These are phyloP conservation scores for Dactylellina sp. DNA, from an alignment of 2,329 filamentous ascomycete genomes.

Conservation along the genomic window DNA sequence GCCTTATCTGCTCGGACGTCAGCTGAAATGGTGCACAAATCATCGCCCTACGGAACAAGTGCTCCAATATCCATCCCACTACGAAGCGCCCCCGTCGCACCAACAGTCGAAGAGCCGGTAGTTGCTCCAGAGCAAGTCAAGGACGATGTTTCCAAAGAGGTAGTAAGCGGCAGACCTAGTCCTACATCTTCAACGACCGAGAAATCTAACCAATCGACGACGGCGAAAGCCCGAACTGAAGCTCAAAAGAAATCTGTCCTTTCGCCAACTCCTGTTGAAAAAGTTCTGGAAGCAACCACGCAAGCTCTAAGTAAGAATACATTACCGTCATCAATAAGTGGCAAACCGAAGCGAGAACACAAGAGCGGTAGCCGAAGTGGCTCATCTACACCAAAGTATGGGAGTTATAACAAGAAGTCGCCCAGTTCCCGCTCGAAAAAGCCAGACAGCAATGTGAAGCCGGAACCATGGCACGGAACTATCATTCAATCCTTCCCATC, in stretches of 20 bases:
- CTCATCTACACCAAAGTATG: conserved; percentile 52
- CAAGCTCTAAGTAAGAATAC: conserved; percentile 54
- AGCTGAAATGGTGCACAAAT: conserved; percentile 24
- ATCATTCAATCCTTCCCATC: conserved; percentile 48
- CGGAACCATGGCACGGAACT: conserved; percentile 51
- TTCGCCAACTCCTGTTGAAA: conserved; percentile 57
- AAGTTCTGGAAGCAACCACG: conserved; percentile 57
- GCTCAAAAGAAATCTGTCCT: conserved; percentile 57
- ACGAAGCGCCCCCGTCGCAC: conserved; percentile 31
- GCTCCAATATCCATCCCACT: conserved; percentile 50
- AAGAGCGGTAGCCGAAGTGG: conserved; percentile 48
- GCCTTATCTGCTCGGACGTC: conserved; percentile 17
- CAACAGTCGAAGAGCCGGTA: conserved; percentile 44
- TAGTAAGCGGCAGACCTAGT: conserved; percentile 58
- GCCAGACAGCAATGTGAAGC: conserved; percentile 39
- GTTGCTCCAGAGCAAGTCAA: conserved; percentile 55
- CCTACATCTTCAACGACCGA: conserved; percentile 56
- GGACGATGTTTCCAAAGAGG: conserved; percentile 57
- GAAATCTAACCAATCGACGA: conserved; percentile 56
- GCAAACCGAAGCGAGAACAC: conserved; percentile 48
- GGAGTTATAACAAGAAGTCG: conserved; percentile 53
- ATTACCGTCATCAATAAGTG: conserved; percentile 44
- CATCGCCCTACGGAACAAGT: conserved; percentile 51
- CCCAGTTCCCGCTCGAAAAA: conserved; percentile 53
- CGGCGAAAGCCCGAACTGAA: conserved; percentile 56